Conservation (phyloP, 768 basidiomycete species). For the Boletus rubescentipes region DNA sequence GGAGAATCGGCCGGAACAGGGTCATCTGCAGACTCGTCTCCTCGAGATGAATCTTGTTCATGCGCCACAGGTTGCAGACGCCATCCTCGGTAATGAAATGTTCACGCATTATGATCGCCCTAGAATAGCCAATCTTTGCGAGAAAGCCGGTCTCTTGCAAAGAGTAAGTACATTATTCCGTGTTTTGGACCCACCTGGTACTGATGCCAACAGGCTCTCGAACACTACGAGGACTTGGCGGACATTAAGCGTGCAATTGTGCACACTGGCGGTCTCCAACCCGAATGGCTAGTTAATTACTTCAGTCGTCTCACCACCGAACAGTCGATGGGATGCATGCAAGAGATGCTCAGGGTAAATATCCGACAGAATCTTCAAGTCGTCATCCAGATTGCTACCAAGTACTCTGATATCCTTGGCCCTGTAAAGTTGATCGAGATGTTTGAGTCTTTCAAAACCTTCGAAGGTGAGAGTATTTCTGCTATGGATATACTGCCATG, state of each 20-base stretch:
- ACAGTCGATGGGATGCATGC: slow-evolving; percentile 92
- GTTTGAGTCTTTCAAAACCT: slow-evolving; percentile 97
- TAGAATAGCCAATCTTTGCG: slow-evolving; percentile 95
- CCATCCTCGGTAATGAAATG: slow-evolving; percentile 98
- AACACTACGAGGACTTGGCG: slow-evolving; percentile 97
- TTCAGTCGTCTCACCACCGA: slow-evolving; percentile 97
- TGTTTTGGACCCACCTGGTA: neutral
- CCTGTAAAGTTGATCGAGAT: slow-evolving; percentile 97
- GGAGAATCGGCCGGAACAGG: slow-evolving; percentile 98
- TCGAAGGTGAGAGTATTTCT: slow-evolving; percentile 63
- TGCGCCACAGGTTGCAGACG: slow-evolving; percentile 98
- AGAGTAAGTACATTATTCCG: slow-evolving; percentile 52
- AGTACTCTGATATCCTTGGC: slow-evolving; percentile 97
- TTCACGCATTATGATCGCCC: slow-evolving; percentile 96
- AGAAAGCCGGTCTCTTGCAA: slow-evolving; percentile 96
- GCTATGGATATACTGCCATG: neutral
- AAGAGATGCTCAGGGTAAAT: slow-evolving; percentile 96
- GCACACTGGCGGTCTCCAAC: slow-evolving; percentile 78
- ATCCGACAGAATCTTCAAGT: slow-evolving; percentile 97
- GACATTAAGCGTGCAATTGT: slow-evolving; percentile 99
- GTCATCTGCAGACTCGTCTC: slow-evolving; percentile 90
- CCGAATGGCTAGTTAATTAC: slow-evolving; percentile 97
- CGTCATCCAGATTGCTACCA: slow-evolving; percentile 96
- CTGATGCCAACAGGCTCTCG: slow-evolving; percentile 71
- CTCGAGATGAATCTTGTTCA: slow-evolving; percentile 98